These are phyloP conservation scores for Candida namnaoensis DNA, from an alignment of 805 yeast species.

Conservation along the genomic window DNA sequence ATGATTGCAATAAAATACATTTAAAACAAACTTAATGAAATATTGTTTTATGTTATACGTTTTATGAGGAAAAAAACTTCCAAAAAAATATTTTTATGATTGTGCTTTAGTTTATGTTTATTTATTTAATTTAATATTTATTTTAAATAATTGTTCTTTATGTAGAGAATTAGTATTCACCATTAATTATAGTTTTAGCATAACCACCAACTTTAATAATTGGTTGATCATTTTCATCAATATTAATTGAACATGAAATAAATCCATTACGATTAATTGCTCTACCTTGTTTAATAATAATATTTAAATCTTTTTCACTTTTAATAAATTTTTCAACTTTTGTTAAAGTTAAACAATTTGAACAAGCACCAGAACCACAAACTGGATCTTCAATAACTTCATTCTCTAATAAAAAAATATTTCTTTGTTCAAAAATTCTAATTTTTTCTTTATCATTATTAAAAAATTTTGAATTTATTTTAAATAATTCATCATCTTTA, in stretches of 20 bases:
- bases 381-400: conserved; percentile 43
- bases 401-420: conserved; percentile 29
- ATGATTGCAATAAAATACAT: too few species aligned
- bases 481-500: too few species aligned
- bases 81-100: too few species aligned
- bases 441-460: too few species aligned
- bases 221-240: conserved; percentile 3
- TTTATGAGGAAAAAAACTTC: too few species aligned
- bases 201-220: conserved; percentile 29
- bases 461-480: too few species aligned
- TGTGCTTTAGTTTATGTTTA: too few species aligned
- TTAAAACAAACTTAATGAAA: too few species aligned
- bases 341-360: conserved; percentile 21
- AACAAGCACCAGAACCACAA: conserved; percentile 42
- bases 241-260: conserved; percentile 17
- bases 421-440: conserved; percentile 17
- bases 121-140: too few species aligned
- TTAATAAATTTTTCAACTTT: conserved; percentile 12
- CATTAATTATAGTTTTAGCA: conserved; percentile 28
- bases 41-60: too few species aligned
- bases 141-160: too few species aligned
- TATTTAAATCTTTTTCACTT: conserved; percentile 6
- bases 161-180: conserved; percentile 13
- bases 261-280: conserved; percentile 29
- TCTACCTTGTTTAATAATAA: conserved; percentile 29